Evolutionary conservation across 2,329 filamentous ascomycete species (phyloP), one percentile per base, ranked within the genome.

Genomic region (Botrytis tulipae): DNA sequence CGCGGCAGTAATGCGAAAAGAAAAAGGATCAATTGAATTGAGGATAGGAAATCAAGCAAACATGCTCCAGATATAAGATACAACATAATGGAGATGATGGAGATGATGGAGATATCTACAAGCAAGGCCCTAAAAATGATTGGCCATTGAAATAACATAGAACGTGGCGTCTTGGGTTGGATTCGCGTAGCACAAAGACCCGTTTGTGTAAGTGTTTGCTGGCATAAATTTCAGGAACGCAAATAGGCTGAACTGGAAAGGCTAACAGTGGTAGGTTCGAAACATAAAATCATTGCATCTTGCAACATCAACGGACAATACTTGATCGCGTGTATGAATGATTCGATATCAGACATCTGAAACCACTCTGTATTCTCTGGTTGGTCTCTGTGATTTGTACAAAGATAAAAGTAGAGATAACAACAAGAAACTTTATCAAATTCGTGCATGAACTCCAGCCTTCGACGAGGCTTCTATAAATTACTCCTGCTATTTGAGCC

Each of bases 131-230:
- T 14, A n/a, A 72, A 40, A 65, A 37, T 74, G 66, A 76, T 73
- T 74, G 75, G 70, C 12, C 32, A 32, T 40, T 59, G 71, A 14
- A 63, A 66, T 18, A 62, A 51, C 14, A 54, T 42, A 72, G 69
- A 51, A 75, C 57, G 73, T 72, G 70, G 66, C 71, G 48, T 59
- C 44, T 72, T 75, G 67, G 67, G 71, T 68, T 72, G 60, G 67
- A 35, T n/a, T 57, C 37, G 57, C 54, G 71, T 63, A 35, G 40
- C 35, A 60, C 40, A 40, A 63, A 63, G 67, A 63, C 35, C 61
- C 67, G 59, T 68, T 51, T 61, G 67, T 69, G 71, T 70, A 60
- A 40, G 62, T 73, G 69, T 73, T 75, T 70, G 75, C 71, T 76
- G 73, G 73, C 75, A 75, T 29, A 35, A 32, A 29, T 68, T 35